phyloP scores from a whole-genome alignment of 495 filamentous ascomycete genomes.

The Podospora bellae-mahoneyi region DNA sequence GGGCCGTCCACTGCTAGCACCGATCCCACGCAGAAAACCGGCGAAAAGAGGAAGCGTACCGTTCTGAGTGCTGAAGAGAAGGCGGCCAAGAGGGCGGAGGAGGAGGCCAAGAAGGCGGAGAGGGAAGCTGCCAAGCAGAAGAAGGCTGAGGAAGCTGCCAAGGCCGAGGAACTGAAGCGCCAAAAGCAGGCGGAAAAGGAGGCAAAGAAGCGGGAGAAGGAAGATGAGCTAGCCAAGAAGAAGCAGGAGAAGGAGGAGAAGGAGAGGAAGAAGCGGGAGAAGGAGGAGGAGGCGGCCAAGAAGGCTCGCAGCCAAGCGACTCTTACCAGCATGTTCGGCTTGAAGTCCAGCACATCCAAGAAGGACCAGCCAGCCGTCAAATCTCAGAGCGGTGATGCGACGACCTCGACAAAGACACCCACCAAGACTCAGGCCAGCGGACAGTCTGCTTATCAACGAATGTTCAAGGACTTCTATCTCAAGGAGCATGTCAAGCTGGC shows the following conservation, averaged over 20 bases:
- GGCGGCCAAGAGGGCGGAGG: conserved; percentile 39
- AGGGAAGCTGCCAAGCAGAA: conserved; percentile 49
- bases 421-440: conserved; percentile 29
- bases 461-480: conserved; percentile 75
- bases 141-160: conserved; percentile 31
- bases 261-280: conserved; percentile 55
- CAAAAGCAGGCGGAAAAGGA: conserved; percentile 38
- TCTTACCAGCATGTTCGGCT: conserved; percentile 50
- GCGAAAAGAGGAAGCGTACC: conserved; percentile 45
- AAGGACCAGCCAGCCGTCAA: conserved; percentile 25
- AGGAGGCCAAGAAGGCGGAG: conserved; percentile 49
- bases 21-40: conserved; percentile 15
- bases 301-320: conserved; percentile 54
- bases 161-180: not conserved
- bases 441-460: conserved; percentile 62
- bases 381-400: conserved; percentile 19
- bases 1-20: conserved; percentile 10
- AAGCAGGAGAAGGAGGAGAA: conserved; percentile 39
- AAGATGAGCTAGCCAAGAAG: conserved; percentile 36
- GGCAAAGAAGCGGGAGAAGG: conserved; percentile 35
- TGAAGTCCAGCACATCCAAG: conserved; percentile 44
- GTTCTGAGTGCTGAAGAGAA: conserved; percentile 50
- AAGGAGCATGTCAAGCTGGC: conserved; percentile 65
- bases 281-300: conserved; percentile 61
- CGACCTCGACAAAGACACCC: conserved; percentile 17